A percentile compares a stretch with the other conserved stretches of the same genome.
Evolutionary conservation across 768 basidiomycete genomes (phyloP).

Genomic region (Austroboletus eburneus): DNA sequence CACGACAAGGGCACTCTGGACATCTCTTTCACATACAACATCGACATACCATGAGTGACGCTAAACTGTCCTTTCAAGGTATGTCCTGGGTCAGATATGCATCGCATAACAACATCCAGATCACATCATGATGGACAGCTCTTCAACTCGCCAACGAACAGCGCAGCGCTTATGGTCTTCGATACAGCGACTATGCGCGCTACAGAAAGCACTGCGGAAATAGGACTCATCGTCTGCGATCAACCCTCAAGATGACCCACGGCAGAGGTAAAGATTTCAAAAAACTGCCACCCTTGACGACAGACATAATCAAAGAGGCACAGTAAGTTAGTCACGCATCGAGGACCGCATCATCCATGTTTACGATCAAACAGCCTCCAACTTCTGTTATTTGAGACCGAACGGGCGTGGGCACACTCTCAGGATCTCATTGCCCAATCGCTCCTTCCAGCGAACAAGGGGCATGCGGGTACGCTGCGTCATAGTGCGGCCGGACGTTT

Average conservation of each 20-base stretch:
- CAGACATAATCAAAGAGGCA: constrained; percentile 75
- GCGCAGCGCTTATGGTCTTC: constrained; percentile 83
- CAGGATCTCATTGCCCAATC: constrained; percentile 66
- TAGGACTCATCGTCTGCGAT: constrained; percentile 83
- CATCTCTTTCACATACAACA: not conserved
- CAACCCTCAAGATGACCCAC: constrained; percentile 78
- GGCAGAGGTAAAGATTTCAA: constrained; percentile 91
- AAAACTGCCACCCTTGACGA: constrained; percentile 62
- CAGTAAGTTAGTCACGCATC: constrained; percentile 54
- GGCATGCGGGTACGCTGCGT: constrained; percentile 53
- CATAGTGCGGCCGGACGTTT: constrained; percentile 78
- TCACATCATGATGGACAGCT: constrained; percentile 42
- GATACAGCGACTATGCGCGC: constrained; percentile 83
- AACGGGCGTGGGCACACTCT: constrained; percentile 88
- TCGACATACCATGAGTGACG: constrained; percentile 22
- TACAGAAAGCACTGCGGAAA: constrained; percentile 95
- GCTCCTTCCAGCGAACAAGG: constrained; percentile 47
- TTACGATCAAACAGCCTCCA: constrained; percentile 52
- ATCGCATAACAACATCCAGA: not conserved
- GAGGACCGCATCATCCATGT: constrained; percentile 8
- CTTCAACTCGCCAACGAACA: constrained; percentile 84
- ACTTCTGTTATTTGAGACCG: constrained; percentile 83
- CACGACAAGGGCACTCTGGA: not conserved
- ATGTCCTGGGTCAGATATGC: constrained; percentile 12
- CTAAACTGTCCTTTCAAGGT: constrained; percentile 40